phyloP scores from a whole-genome alignment of 1,284 basidiomycete genomes.

The Melampsora occidentalis region DNA sequence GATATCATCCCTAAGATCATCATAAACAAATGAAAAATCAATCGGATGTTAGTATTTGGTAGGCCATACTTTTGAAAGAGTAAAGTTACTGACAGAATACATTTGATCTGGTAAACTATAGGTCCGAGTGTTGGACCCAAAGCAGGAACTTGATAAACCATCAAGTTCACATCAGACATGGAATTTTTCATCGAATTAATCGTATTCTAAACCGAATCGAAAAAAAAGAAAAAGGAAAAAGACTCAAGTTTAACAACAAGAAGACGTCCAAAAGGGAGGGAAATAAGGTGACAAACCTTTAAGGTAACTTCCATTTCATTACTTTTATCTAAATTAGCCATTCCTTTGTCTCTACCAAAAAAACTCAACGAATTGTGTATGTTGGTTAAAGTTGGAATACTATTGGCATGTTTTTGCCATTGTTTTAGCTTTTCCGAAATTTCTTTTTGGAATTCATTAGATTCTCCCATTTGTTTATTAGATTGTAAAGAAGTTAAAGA shows the following conservation, averaged over 20 bases:
- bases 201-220: not conserved
- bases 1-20: not conserved
- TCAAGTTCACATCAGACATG: constrained; percentile 6
- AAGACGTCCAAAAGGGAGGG: not conserved
- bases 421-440: not conserved
- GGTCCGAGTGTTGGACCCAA: not conserved
- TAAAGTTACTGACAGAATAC: not conserved
- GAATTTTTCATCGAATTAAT: constrained; percentile 13
- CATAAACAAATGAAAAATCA: not conserved
- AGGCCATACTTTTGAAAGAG: not conserved
- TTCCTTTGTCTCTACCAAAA: not conserved
- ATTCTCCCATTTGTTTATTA: not conserved
- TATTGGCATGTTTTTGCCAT: constrained; percentile 14
- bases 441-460: not conserved
- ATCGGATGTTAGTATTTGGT: not conserved
- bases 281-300: not conserved
- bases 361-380: constrained; percentile 2
- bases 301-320: constrained; percentile 8
- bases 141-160: constrained; percentile 13
- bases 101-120: constrained; percentile 17
- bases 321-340: constrained; percentile 1
- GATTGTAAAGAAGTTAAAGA: constrained; percentile 4
- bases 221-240: not conserved
- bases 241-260: not conserved
- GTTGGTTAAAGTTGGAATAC: not conserved